Evolutionary conservation across 1,284 basidiomycete species (phyloP).

Genomic region (Trametes versicolor): DNA sequence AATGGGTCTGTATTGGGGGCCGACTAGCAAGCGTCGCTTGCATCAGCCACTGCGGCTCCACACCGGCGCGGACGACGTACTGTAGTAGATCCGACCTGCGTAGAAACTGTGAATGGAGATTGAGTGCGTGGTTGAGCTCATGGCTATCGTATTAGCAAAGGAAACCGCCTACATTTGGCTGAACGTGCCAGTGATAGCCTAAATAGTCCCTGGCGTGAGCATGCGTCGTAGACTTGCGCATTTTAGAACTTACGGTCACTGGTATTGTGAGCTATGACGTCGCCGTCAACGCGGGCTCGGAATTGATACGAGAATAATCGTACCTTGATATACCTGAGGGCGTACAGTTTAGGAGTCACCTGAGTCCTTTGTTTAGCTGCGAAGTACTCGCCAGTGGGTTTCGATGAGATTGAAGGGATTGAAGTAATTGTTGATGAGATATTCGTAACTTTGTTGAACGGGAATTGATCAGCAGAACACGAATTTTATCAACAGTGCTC

Average conservation of each 20-base stretch:
- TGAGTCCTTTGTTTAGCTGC: too few relatives aligned
- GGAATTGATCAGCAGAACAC: neutral
- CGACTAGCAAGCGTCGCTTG: neutral
- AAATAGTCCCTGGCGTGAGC: neutral
- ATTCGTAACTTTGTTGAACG: neutral
- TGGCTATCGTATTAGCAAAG: neutral
- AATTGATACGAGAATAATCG: neutral
- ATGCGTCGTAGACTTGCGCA: too few relatives aligned
- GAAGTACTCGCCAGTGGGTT: neutral
- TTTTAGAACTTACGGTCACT: neutral
- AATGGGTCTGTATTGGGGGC: neutral
- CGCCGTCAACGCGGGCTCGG: neutral
- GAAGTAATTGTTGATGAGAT: constrained; percentile 11
- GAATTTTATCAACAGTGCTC: neutral
- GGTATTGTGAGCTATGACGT: constrained; percentile 8
- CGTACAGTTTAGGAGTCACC: too few relatives aligned
- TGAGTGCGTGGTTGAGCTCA: too few relatives aligned
- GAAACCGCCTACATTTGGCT: neutral
- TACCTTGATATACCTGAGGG: constrained; percentile 8
- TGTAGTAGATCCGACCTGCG: constrained; percentile 4
- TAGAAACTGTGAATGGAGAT: constrained; percentile 4
- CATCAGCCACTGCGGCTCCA: neutral
- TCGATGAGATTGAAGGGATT: neutral
- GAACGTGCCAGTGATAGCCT: neutral
- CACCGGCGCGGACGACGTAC: neutral